A percentile compares a stretch with the other conserved stretches of the same genome.
Evolutionary conservation across 2,329 filamentous ascomycete genomes (phyloP).

Genomic region (Dendrostoma leiphaemia): DNA sequence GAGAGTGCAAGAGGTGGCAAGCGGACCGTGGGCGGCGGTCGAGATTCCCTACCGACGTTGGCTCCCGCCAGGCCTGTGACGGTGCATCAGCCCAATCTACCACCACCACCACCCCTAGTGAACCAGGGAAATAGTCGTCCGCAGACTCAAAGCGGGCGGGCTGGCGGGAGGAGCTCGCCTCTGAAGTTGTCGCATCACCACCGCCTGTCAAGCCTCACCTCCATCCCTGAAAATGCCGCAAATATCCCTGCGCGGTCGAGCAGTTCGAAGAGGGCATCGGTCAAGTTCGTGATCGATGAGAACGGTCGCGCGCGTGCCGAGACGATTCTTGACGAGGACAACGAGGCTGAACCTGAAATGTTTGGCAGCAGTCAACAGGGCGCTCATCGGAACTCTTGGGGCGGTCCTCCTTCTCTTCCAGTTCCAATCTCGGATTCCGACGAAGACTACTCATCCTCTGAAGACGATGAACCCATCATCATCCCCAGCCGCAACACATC

Average conservation of each 20-base stretch:
- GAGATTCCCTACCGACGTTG: constrained; percentile 43
- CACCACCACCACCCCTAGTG: not conserved
- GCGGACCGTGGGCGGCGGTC: constrained; percentile 33
- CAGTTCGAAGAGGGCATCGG: constrained; percentile 40
- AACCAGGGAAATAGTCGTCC: constrained; percentile 29
- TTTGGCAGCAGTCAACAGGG: not conserved
- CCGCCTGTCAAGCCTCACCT: constrained; percentile 50
- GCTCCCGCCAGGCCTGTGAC: constrained; percentile 43
- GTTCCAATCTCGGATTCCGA: not conserved
- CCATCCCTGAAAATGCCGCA: constrained; percentile 52
- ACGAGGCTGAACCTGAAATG: constrained; percentile 27
- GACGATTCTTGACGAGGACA: constrained; percentile 42
- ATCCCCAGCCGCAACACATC: constrained; percentile 61
- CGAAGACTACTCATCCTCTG: constrained; percentile 52
- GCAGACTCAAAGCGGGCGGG: constrained; percentile 30
- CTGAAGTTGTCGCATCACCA: constrained; percentile 44
- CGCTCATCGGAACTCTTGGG: constrained; percentile 4
- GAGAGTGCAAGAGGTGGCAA: constrained; percentile 45
- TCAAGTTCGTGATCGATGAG: constrained; percentile 64
- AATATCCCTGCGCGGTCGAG: constrained; percentile 42
- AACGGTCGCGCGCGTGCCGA: constrained; percentile 58
- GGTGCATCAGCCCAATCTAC: constrained; percentile 19
- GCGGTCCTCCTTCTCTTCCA: not conserved
- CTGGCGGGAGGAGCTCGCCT: constrained; percentile 50
- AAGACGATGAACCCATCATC: constrained; percentile 64